Percentiles rank a stretch among this genome's conserved stretches.
These are phyloP conservation scores for Diplotaxis tenuifolia DNA, from an alignment of 345 rosid species.

Conservation along the genomic window DNA sequence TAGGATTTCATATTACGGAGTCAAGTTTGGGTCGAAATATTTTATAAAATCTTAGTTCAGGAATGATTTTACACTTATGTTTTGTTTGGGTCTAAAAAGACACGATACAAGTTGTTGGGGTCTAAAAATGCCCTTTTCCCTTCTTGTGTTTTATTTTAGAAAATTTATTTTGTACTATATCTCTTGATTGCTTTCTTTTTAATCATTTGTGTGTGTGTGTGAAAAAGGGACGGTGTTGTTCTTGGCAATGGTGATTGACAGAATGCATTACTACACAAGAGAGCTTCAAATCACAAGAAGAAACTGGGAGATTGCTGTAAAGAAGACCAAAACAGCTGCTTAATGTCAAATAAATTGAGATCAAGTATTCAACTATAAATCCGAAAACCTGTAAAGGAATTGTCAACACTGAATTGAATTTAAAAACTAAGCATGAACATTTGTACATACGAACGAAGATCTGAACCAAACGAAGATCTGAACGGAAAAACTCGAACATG, in stretches of 20 bases:
- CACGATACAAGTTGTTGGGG: no score
- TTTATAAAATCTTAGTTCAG: no score
- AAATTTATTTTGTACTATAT: background rate
- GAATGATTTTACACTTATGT: no score
- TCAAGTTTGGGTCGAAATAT: no score
- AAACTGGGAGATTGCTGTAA: slow-evolving; percentile 32
- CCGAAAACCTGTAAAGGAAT: background rate
- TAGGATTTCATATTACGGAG: no score
- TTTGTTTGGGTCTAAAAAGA: no score
- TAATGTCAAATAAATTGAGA: background rate
- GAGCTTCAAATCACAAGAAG: slow-evolving; percentile 39
- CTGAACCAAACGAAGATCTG: no score
- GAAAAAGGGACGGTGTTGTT: slow-evolving; percentile 30
- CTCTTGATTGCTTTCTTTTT: background rate
- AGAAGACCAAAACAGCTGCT: slow-evolving; percentile 26
- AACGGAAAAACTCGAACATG: no score
- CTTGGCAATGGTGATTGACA: slow-evolving; percentile 38
- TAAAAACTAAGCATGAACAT: background rate
- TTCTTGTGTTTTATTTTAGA: no score
- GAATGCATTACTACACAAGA: slow-evolving; percentile 41
- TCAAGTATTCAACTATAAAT: background rate
- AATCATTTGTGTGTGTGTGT: background rate
- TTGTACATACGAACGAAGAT: no score
- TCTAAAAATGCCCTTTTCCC: no score
- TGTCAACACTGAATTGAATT: background rate